Evolutionary conservation across 495 filamentous ascomycete genomes (phyloP), one percentile per base, ranked within the genome.

Genomic region (Xylaria bambusicola): DNA sequence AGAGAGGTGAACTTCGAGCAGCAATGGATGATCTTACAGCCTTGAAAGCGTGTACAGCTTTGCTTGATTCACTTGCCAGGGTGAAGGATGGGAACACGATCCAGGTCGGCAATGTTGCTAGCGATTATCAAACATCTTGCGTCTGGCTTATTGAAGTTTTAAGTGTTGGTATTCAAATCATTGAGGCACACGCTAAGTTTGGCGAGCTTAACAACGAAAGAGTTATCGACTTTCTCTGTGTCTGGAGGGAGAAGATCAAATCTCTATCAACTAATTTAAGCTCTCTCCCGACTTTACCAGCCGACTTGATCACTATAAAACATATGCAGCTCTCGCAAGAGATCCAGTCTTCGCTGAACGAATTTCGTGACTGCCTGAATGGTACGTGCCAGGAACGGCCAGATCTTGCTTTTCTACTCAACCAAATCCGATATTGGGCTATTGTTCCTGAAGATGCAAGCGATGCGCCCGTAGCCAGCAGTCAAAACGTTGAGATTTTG

Each of bases 171-270:
- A 56, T 73, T 26, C 70, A 79, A 53, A 59, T 84, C 20, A 70
- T 91, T 21, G 76, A 82, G 26, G 71, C 86, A 23, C 88, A 91
- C 62, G 74, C 75, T 20, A 85, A 82, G 58, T 78, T 90, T 24
- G 84, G 86, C 0, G 75, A 76, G 0, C 56, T 77, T 8, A 68
- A 82, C 42, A 76, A 79, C 26, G 68, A 71, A 8, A 60, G 62
- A 1, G 58, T 86, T 13, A 51, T 76, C 13, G 57, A 72, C 17
- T 68, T 64, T 13, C 69, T 91, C 15, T 68, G 71, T n/a, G 52
- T 67, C 1, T 85, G 80, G 81, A 77, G 75, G 36, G 76, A 79
- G 41, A 72, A 52, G 3, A 78, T 89, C 18, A 64, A 60, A 26
- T 62, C 55, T 3, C 54, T 81, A 17, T 70, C 67, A 29, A 40